These are phyloP conservation scores for Erodium texanum DNA, from an alignment of 441 rosid species.

Conservation along the genomic window DNA sequence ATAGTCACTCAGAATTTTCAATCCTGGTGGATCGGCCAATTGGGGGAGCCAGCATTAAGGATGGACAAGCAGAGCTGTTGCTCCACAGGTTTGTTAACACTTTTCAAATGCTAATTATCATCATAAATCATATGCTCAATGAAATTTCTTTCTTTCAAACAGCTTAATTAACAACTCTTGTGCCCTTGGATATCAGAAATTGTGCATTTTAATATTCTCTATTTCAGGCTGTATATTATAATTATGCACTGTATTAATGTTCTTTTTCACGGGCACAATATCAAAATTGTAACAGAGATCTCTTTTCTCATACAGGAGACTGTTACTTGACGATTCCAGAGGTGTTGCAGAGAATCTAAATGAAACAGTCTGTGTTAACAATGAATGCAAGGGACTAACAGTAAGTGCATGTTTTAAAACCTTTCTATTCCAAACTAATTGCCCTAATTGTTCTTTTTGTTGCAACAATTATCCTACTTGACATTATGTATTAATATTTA, in stretches of 20 bases:
- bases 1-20: constrained; percentile 59
- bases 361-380: too few relatives aligned
- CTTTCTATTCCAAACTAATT: too few relatives aligned
- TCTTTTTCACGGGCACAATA: neutral
- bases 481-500: too few relatives aligned
- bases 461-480: too few relatives aligned
- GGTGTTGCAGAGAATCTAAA: constrained; percentile 75
- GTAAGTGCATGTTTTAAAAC: too few relatives aligned
- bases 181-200: neutral
- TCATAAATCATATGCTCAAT: neutral
- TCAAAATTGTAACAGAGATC: too few relatives aligned
- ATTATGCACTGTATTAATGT: too few relatives aligned
- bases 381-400: too few relatives aligned
- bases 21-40: constrained; percentile 84
- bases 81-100: constrained; percentile 61
- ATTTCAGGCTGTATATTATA: neutral
- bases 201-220: neutral
- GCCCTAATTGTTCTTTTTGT: too few relatives aligned
- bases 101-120: neutral
- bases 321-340: constrained; percentile 79
- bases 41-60: constrained; percentile 82
- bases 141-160: too few relatives aligned
- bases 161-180: too few relatives aligned
- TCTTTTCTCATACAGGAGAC: constrained; percentile 48
- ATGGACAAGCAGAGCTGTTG: constrained; percentile 92